Percentiles rank a stretch among this genome's conserved stretches.
Evolutionary conservation across 495 filamentous ascomycete species (phyloP).

Genomic region (Saxophila tyrrhenica): DNA sequence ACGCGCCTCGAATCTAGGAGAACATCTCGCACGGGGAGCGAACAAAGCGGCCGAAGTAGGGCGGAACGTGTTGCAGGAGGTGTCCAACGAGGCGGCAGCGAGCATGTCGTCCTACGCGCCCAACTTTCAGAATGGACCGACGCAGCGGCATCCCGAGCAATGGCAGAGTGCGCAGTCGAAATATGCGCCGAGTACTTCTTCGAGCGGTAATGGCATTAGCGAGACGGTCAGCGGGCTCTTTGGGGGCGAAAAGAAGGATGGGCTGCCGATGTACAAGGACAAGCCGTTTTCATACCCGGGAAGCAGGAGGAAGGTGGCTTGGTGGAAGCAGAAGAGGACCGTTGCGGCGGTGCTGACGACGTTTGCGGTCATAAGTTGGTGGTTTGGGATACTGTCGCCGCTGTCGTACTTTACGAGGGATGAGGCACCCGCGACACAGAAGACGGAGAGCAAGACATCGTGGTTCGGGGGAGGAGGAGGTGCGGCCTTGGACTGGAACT

Average conservation of each 20-base stretch:
- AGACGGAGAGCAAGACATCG: conserved; percentile 7
- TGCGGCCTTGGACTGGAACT: conserved; percentile 54
- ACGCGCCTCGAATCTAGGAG: conserved; percentile 1
- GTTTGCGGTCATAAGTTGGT: conserved; percentile 44
- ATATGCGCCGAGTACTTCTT: conserved; percentile 33
- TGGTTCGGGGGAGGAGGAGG: conserved; percentile 15
- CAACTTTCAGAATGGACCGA: conserved; percentile 53
- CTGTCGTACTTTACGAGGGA: conserved; percentile 2
- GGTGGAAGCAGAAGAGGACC: conserved; percentile 42
- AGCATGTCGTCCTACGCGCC: conserved; percentile 8
- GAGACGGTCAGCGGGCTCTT: conserved; percentile 44
- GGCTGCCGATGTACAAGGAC: conserved; percentile 94
- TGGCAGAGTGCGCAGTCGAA: conserved; percentile 43
- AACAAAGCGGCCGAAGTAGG: conserved; percentile 22
- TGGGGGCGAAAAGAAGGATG: conserved; percentile 41
- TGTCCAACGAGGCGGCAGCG: not conserved
- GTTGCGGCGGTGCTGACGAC: conserved; percentile 39
- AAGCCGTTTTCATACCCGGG: conserved; percentile 65
- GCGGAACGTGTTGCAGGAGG: not conserved
- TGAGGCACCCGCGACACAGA: not conserved
- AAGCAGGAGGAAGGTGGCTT: conserved; percentile 34
- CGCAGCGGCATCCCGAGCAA: conserved; percentile 51
- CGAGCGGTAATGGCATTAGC: conserved; percentile 27
- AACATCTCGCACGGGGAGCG: conserved; percentile 25
- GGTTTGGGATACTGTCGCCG: conserved; percentile 41